phyloP scores from a whole-genome alignment of 2,329 filamentous ascomycete genomes.

The Tolypocladium pustulatum region DNA sequence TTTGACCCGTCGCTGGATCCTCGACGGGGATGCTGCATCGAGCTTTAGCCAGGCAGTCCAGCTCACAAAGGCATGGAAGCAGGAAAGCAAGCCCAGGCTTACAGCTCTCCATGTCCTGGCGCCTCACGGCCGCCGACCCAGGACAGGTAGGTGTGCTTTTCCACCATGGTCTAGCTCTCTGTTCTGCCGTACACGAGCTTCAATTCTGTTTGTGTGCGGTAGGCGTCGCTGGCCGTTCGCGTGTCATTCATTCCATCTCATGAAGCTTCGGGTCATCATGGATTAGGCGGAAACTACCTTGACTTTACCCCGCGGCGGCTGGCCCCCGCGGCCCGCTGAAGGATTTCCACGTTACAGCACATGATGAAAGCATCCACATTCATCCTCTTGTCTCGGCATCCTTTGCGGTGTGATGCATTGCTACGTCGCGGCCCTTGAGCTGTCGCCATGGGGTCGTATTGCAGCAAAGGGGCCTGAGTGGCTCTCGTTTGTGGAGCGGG shows the following conservation, averaged over 20 bases:
- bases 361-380: neutral
- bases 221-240: no score
- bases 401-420: neutral
- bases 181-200: neutral
- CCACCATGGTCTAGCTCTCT: neutral
- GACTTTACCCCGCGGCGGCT: neutral
- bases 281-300: no score
- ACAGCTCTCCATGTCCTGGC: slow-evolving; percentile 3
- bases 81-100: neutral
- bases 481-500: neutral
- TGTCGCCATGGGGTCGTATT: no score
- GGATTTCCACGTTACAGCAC: neutral
- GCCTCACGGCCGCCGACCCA: slow-evolving; percentile 4
- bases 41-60: neutral
- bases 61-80: neutral
- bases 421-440: neutral
- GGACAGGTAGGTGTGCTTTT: neutral
- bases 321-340: neutral
- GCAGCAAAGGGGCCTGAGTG: no score
- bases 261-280: neutral
- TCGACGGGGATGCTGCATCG: slow-evolving; percentile 37
- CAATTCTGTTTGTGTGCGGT: no score
- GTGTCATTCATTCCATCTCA: neutral
- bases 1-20: slow-evolving; percentile 40
- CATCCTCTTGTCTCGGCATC: neutral